Evolutionary conservation across 2,329 filamentous ascomycete species (phyloP).

Genomic region (Fusarium virguliforme): DNA sequence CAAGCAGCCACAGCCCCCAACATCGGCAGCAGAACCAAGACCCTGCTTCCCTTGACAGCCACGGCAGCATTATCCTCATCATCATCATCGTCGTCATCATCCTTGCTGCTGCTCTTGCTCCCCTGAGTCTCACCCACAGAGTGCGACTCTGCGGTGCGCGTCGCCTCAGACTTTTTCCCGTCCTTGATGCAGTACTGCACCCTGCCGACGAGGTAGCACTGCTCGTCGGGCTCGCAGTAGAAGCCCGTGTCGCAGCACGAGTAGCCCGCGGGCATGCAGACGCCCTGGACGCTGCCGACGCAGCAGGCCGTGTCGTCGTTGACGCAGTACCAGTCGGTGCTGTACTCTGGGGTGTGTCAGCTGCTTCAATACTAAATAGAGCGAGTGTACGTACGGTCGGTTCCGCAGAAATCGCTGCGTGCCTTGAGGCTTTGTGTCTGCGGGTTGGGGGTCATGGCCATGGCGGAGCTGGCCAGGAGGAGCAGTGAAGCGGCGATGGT

Average conservation of each 20-base stretch:
- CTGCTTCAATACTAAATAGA: neutral
- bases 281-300: conserved; percentile 30
- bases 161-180: conserved; percentile 10
- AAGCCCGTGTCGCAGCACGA: conserved; percentile 41
- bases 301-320: conserved; percentile 33
- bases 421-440: conserved; percentile 8
- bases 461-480: conserved; percentile 17
- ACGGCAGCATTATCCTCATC: conserved; percentile 20
- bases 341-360: conserved; percentile 27
- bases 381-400: conserved; percentile 21
- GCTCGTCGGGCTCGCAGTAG: conserved; percentile 36
- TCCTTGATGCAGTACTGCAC: conserved; percentile 26
- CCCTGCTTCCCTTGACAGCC: conserved; percentile 2
- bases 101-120: neutral
- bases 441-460: conserved; percentile 20
- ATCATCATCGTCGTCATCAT: conserved; percentile 5
- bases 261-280: conserved; percentile 42
- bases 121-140: conserved; percentile 24
- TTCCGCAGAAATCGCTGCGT: conserved; percentile 29
- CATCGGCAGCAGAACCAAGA: conserved; percentile 20
- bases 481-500: conserved; percentile 13
- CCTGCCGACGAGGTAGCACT: conserved; percentile 25
- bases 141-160: conserved; percentile 19
- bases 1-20: conserved; percentile 22
- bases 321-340: conserved; percentile 28